Evolutionary conservation across 2,329 filamentous ascomycete species (phyloP), one percentile per base, ranked within the genome.

Genomic region (Thermomyces lanuginosus): DNA sequence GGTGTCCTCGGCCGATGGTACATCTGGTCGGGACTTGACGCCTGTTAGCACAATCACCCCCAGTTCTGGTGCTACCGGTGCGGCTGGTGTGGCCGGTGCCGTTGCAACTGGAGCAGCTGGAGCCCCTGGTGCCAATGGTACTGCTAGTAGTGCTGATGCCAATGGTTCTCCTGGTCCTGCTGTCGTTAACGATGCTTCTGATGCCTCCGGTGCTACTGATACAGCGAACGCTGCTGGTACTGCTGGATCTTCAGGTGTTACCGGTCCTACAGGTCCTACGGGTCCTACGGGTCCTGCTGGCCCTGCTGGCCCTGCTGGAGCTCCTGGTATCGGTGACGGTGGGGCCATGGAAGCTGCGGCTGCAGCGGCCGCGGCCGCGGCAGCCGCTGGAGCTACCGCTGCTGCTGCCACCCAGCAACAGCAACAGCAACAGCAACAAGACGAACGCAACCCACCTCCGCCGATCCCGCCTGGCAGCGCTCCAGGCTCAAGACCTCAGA

Each of bases 1-100:
- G 10, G 11, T 27, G 13, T 16, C 31, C n/a, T n/a, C n/a, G n/a
- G n/a, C 31, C 22, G 31, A 18, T 12, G 33, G 25, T 18, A 35
- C 30, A 8, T 44, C 59, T 19, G 55, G 55, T n/a, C 53, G 61
- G 13, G 52, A 58, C 24, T 40, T 44, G 11, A 53, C n/a, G n/a
- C n/a, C n/a, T n/a, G n/a, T n/a, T n/a, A n/a, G n/a, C n/a, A n/a
- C n/a, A n/a, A n/a, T n/a, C n/a, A n/a, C n/a, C n/a, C n/a, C 58
- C 25, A 44, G 20, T 19, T 28, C 28, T 21, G 28, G 26, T 16
- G 26, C 29, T 11, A 18, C 29, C n/a, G 42, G 44, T 30, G 49
- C 36, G 21, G 32, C 51, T 24, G 49, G 45, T 21, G 29, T 44
- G 21, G 58, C 56, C 15, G 55, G 62, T 14, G n/a, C n/a, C n/a